Evolutionary conservation across 345 rosid species (phyloP), one percentile per base, ranked within the genome.

Genomic region (Angophora floribunda): DNA sequence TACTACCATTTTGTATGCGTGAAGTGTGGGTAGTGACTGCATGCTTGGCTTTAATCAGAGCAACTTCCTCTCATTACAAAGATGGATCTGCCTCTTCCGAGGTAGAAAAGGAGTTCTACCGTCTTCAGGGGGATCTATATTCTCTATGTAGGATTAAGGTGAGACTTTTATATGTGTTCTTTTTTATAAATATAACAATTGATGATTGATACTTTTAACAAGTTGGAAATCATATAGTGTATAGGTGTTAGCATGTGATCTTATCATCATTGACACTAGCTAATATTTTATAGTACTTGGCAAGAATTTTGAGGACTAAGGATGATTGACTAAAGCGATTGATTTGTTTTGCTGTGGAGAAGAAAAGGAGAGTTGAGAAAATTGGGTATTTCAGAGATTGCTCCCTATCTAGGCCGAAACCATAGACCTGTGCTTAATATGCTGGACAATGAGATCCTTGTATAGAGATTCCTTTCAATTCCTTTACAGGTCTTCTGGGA

Each of bases 21-120:
- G 99, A 98, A 95, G 97, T 97, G 70, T 98, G 99, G 99, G 97
- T 98, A 87, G 93, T 95, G 89, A 97, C 96, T 88, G 98, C 98
- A 61, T 97, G 99, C 93, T 92, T 94, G 90, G 95, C 96, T 88
- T 90, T 98, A 91, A 91, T 96, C 82, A 89, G 91, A 86, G 97
- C 96, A 87, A 95, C 97, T 89, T 89, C 94, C 90, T 96, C 98
- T 90, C 92, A 92, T 63, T 94, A 95, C 91, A 92, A 91, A 87
- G 95, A 92, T 82, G 97, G 98, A 89, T 90, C 85, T 87, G 96
- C 91, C 28, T 91, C 97, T 88, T 91, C 94, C 90, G 98, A 98
- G 90, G 91, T 94, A 61, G 98, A 98, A 91, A 98, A 96, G 93
- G 99, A 98, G 90, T 96, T 98, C 92, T 95, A 94, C 91, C 97